Evolutionary conservation across 495 filamentous ascomycete genomes (phyloP).

Genomic region (Hypomontagnella monticulosa): DNA sequence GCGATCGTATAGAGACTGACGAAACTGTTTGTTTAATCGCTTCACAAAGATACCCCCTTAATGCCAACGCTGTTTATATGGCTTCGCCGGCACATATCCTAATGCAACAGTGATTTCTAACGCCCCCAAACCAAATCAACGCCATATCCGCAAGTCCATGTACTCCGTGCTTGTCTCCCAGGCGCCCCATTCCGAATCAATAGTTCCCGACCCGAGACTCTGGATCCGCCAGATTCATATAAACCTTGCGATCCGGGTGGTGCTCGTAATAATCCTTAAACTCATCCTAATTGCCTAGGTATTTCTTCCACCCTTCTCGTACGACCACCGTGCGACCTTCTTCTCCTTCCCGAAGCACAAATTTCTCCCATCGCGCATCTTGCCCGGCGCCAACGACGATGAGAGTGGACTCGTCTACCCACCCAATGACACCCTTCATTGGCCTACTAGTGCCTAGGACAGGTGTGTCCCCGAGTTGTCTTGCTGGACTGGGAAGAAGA

Average conservation of each 20-base stretch:
- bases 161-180: constrained; percentile 35
- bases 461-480: constrained; percentile 47
- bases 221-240: background rate
- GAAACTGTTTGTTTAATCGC: constrained; percentile 33
- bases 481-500: constrained; percentile 44
- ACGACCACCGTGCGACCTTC: constrained; percentile 69
- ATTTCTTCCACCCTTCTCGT: constrained; percentile 84
- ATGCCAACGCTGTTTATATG: constrained; percentile 30
- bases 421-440: constrained; percentile 79
- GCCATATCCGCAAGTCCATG: constrained; percentile 24
- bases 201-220: constrained; percentile 1
- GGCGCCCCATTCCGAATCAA: constrained; percentile 13
- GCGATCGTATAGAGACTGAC: constrained; percentile 40
- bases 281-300: constrained; percentile 62
- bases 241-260: constrained; percentile 8
- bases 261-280: constrained; percentile 45
- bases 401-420: constrained; percentile 73
- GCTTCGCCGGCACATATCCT: constrained; percentile 28
- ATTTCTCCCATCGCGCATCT: constrained; percentile 87
- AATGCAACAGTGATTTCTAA: constrained; percentile 26
- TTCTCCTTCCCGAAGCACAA: constrained; percentile 69
- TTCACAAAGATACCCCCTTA: constrained; percentile 38
- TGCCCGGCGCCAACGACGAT: constrained; percentile 82
- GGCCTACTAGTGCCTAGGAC: constrained; percentile 63
- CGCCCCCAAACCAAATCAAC: constrained; percentile 26